These are phyloP conservation scores for Nitzschia putrida DNA, from an alignment of 108 stramenopile species.

Conservation along the genomic window DNA sequence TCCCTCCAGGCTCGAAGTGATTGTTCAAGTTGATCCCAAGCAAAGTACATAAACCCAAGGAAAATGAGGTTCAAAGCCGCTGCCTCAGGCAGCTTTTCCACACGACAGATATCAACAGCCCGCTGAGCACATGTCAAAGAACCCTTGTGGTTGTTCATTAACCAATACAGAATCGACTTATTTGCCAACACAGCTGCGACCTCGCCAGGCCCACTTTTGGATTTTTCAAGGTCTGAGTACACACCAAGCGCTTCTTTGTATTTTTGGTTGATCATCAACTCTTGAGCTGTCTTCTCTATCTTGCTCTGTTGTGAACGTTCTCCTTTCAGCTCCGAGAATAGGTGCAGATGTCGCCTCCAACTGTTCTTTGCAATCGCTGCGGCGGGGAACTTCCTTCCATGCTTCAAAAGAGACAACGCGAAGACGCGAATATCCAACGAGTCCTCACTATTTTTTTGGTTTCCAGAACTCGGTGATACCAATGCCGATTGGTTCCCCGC, in stretches of 20 bases:
- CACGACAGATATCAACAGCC: not conserved
- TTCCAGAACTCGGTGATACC: not conserved
- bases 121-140: not conserved
- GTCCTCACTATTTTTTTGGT: not conserved
- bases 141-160: not conserved
- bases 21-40: not conserved
- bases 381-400: constrained; percentile 4
- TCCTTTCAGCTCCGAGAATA: not conserved
- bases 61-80: constrained; percentile 1
- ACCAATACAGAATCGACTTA: not conserved
- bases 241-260: not conserved
- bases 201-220: not conserved
- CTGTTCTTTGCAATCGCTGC: constrained; percentile 11
- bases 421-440: constrained; percentile 4
- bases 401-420: not conserved
- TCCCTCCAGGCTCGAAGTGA: constrained; percentile 24
- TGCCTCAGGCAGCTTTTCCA: not conserved
- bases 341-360: constrained; percentile 1
- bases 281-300: not conserved
- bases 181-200: not conserved
- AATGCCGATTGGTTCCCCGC: not conserved
- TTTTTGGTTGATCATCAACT: not conserved
- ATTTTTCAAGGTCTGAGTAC: not conserved
- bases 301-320: not conserved
- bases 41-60: constrained; percentile 26